phyloP scores from a whole-genome alignment of 371 early-diverging fungal genomes.

The Rhizopus stolonifer region DNA sequence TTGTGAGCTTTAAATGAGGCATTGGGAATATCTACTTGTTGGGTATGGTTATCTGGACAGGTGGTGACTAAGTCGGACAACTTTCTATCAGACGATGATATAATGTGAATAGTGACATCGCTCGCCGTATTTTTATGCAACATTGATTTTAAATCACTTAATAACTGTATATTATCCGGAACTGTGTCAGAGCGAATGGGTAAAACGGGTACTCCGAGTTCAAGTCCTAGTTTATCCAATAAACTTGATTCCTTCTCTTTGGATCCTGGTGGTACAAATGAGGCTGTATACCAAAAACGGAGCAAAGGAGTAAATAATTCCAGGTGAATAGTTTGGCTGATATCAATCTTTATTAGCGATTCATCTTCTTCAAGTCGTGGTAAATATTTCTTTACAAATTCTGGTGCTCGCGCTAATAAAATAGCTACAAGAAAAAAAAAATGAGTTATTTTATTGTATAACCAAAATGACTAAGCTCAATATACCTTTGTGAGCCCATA shows the following conservation, averaged over 20 bases:
- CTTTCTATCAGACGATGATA: conserved; percentile 10
- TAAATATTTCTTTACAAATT: conserved; percentile 18
- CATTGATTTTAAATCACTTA: conserved; percentile 32
- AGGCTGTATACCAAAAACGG: conserved; percentile 49
- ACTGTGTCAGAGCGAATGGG: conserved; percentile 14
- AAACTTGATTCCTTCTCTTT: conserved; percentile 11
- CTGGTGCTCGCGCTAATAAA: conserved; percentile 22
- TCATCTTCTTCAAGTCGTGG: conserved; percentile 12
- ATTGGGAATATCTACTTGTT: conserved; percentile 4
- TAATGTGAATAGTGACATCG: conserved; percentile 30
- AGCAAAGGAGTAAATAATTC: conserved; percentile 23
- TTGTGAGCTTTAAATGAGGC: conserved; percentile 34
- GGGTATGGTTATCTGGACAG: conserved; percentile 9
- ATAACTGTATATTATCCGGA: conserved; percentile 22
- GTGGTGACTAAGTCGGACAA: conserved; percentile 3
- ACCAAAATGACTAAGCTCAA: neutral
- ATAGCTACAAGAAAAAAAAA: conserved; percentile 10
- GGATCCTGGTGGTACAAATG: conserved; percentile 23
- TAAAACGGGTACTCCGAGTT: conserved; percentile 22
- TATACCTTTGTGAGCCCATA: conserved; percentile 49
- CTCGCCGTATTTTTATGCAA: conserved; percentile 20
- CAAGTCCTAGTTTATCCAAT: conserved; percentile 11
- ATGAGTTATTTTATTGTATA: neutral
- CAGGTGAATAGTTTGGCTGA: conserved; percentile 22
- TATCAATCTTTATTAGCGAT: conserved; percentile 11